Evolutionary conservation across 129 eudicot species (phyloP).

Genomic region (Flaveria sonorensis): DNA sequence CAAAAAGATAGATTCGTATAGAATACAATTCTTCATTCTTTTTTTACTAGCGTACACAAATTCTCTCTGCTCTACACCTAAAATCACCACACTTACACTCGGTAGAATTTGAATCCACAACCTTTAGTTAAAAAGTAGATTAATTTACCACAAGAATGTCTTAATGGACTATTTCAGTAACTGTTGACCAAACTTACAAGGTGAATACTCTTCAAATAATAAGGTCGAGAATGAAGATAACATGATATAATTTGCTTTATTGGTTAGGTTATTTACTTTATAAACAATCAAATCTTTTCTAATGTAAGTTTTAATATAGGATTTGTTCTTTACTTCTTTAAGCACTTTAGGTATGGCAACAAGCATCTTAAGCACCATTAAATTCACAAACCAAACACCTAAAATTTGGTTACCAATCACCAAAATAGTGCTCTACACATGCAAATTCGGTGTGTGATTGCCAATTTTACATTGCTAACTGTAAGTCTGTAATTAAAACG

Average conservation of each 20-base stretch:
- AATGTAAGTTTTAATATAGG: neutral
- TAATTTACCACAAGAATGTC: neutral
- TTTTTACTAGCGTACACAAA: too few species aligned
- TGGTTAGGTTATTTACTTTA: neutral
- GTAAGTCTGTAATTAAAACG: neutral
- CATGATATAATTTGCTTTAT: neutral
- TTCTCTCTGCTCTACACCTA: too few species aligned
- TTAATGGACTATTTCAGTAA: neutral
- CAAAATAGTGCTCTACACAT: neutral
- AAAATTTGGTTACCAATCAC: neutral
- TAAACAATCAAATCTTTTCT: neutral
- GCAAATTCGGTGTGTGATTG: neutral
- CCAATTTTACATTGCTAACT: neutral
- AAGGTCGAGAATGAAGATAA: neutral
- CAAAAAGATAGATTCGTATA: neutral
- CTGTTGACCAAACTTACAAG: neutral
- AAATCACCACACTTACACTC: too few species aligned
- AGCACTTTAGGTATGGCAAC: neutral
- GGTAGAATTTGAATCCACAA: too few species aligned
- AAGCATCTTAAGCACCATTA: neutral
- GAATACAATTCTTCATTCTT: neutral
- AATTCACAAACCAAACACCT: neutral
- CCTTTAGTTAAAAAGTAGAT: too few species aligned
- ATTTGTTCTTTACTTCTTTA: neutral
- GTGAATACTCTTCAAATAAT: neutral